These are phyloP conservation scores for Clavariopsis aquatica DNA, from an alignment of 495 filamentous ascomycete genomes.

Conservation along the genomic window DNA sequence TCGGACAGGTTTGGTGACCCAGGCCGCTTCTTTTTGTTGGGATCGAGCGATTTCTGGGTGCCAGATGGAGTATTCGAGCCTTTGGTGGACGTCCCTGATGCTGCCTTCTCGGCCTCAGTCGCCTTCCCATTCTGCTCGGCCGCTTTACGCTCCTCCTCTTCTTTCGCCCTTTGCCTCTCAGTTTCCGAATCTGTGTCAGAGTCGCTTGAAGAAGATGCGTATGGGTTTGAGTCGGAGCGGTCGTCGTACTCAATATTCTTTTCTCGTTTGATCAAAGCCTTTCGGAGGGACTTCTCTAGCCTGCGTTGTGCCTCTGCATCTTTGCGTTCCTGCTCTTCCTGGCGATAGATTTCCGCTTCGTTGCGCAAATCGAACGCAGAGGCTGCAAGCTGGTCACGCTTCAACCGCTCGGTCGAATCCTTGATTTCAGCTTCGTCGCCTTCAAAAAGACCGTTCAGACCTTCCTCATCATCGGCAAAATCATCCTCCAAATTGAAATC, in stretches of 20 bases:
- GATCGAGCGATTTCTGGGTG: conserved; percentile 46
- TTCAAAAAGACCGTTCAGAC: conserved; percentile 66
- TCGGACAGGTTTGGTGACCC: conserved; percentile 87
- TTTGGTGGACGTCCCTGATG: conserved; percentile 54
- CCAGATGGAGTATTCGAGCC: conserved; percentile 75
- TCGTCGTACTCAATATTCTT: conserved; percentile 77
- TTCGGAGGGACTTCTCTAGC: conserved; percentile 67
- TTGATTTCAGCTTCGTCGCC: conserved; percentile 84
- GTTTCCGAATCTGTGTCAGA: conserved; percentile 34
- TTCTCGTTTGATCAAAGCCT: conserved; percentile 79
- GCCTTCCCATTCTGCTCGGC: conserved; percentile 59
- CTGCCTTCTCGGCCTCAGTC: conserved; percentile 45
- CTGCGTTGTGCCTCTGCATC: conserved; percentile 69
- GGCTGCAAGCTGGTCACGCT: conserved; percentile 81
- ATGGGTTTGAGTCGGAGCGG: conserved; percentile 74
- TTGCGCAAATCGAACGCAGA: conserved; percentile 75
- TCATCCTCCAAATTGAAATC: conserved; percentile 47
- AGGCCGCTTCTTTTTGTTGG: conserved; percentile 70
- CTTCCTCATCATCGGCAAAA: conserved; percentile 87
- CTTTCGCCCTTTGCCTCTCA: conserved; percentile 48
- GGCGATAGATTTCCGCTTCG: conserved; percentile 55
- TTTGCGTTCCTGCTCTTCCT: conserved; percentile 81
- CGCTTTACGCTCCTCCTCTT: conserved; percentile 72
- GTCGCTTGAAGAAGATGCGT: conserved; percentile 49
- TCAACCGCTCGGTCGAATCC: conserved; percentile 80